Conservation (phyloP, 352 stramenopile species). For the Pythium dissotocum region DNA sequence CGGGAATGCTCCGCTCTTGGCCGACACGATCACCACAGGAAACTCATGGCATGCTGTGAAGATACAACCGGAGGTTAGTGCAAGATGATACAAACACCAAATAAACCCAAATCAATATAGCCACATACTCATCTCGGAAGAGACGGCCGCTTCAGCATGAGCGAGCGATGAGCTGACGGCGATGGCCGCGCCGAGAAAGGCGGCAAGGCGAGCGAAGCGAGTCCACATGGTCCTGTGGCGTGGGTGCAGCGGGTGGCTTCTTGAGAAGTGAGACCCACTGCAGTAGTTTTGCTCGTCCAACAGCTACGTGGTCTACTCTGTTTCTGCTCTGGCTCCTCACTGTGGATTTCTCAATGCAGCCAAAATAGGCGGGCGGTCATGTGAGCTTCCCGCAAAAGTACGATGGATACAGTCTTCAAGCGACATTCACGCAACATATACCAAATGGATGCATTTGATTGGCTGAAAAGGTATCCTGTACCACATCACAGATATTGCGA, state of each 20-base stretch:
- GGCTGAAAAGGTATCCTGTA: slow-evolving; percentile 21
- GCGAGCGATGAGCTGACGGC: not conserved
- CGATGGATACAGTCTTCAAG: slow-evolving; percentile 4
- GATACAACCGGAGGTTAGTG: not conserved
- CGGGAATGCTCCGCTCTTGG: slow-evolving; percentile 56
- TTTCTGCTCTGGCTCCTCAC: not conserved
- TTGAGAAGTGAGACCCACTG: slow-evolving; percentile 20
- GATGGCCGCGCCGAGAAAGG: slow-evolving; percentile 12
- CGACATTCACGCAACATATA: slow-evolving; percentile 6
- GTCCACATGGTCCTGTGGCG: slow-evolving; percentile 24
- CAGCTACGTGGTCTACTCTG: not conserved
- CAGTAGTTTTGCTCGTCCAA: not conserved
- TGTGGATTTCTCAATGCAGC: not conserved
- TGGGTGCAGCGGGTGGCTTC: not conserved
- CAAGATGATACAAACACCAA: no score
- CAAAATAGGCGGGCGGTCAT: not conserved
- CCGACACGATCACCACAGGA: slow-evolving; percentile 65
- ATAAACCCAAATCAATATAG: not conserved
- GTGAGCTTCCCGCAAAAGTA: not conserved
- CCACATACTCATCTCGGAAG: not conserved
- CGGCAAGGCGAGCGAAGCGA: slow-evolving; percentile 23
- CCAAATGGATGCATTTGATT: slow-evolving; percentile 7
- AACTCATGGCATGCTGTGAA: slow-evolving; percentile 63
- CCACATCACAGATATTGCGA: not conserved
- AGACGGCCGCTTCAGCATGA: not conserved